phyloP scores from a whole-genome alignment of 2,329 filamentous ascomycete species.

The Herpotrichia juniperi region DNA sequence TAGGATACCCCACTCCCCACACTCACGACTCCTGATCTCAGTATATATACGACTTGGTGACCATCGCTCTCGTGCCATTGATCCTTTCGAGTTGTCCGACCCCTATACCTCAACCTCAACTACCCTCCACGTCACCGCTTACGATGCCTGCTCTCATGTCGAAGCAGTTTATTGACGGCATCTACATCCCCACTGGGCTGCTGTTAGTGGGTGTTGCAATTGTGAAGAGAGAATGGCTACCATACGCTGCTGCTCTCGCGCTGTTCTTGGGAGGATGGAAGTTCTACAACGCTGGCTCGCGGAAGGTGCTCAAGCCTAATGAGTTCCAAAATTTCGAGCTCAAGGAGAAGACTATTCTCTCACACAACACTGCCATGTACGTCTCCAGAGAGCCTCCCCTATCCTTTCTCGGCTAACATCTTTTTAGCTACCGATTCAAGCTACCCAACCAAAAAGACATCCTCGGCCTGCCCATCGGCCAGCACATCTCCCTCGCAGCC shows the following conservation, averaged over 20 bases:
- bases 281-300: slow-evolving; percentile 71
- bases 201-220: slow-evolving; percentile 77
- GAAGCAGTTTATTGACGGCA: slow-evolving; percentile 73
- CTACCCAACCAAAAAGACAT: slow-evolving; percentile 79
- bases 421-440: slow-evolving; percentile 81
- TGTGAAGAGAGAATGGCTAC: slow-evolving; percentile 73
- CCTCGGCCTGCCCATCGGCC: slow-evolving; percentile 95
- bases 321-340: slow-evolving; percentile 92
- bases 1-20: not conserved
- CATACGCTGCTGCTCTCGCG: slow-evolving; percentile 72
- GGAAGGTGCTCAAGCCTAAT: slow-evolving; percentile 84
- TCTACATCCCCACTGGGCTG: slow-evolving; percentile 83
- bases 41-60: not conserved
- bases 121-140: not conserved
- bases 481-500: slow-evolving; percentile 94
- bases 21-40: not conserved
- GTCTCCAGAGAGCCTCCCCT: slow-evolving; percentile 29
- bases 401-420: not conserved
- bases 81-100: not conserved
- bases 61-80: not conserved
- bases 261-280: slow-evolving; percentile 72
- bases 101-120: not conserved
- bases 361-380: slow-evolving; percentile 97
- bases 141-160: slow-evolving; percentile 44
- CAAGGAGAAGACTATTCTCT: slow-evolving; percentile 92